These are phyloP conservation scores for Fomitopsis pulvina DNA, from an alignment of 768 basidiomycete species.

Conservation along the genomic window DNA sequence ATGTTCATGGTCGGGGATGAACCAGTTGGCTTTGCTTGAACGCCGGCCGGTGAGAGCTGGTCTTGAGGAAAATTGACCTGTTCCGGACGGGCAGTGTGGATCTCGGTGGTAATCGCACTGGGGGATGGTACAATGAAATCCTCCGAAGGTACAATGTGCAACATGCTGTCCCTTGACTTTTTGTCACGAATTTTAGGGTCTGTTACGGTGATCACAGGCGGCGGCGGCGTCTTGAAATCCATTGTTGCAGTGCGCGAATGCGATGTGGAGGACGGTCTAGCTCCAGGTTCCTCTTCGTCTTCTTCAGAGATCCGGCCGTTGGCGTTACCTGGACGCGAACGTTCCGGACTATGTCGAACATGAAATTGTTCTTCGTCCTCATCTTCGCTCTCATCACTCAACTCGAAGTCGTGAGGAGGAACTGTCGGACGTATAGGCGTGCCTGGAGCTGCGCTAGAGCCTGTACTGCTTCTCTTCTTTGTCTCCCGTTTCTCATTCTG, in stretches of 20 bases:
- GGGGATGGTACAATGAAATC: conserved; percentile 27
- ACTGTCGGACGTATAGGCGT: conserved; percentile 28
- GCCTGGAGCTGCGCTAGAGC: conserved; percentile 13
- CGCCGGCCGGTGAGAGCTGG: conserved; percentile 1
- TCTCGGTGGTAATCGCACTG: conserved; percentile 14
- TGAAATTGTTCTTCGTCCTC: conserved; percentile 36
- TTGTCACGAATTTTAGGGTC: not conserved
- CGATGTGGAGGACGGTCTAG: not conserved
- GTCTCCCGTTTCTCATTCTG: conserved; percentile 53
- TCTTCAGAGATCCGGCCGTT: conserved; percentile 64
- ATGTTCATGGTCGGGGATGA: conserved; percentile 3
- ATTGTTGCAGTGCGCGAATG: conserved; percentile 1
- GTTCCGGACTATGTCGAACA: not conserved
- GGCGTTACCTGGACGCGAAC: conserved; percentile 21
- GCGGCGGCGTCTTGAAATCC: conserved; percentile 1
- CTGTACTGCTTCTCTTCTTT: conserved; percentile 19
- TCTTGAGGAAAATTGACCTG: conserved; percentile 19
- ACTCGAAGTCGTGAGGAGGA: conserved; percentile 68
- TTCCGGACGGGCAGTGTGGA: conserved; percentile 23
- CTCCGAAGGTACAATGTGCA: conserved; percentile 23
- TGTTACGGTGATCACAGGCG: conserved; percentile 3
- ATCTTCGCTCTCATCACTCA: conserved; percentile 79
- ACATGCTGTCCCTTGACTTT: not conserved
- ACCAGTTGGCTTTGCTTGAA: not conserved
- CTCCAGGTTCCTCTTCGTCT: conserved; percentile 45